Evolutionary conservation across 176 grass and related monocot species (phyloP).

Genomic region (Avena eriantha): DNA sequence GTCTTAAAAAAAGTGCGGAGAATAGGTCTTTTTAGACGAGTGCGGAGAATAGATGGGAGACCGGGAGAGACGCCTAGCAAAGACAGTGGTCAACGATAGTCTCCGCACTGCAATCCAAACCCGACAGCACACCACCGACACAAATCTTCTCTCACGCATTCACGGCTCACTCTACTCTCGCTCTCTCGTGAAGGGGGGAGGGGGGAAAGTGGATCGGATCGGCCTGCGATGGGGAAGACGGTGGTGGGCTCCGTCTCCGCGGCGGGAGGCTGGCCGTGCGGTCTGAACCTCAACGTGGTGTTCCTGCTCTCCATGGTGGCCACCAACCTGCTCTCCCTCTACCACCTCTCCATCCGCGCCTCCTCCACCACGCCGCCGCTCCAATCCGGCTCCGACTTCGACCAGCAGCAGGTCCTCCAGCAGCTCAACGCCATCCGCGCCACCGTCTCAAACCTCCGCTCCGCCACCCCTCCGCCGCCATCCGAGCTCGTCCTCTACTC

Average conservation of each 20-base stretch:
- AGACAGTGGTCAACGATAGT: conserved; percentile 2
- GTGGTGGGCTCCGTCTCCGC: conserved; percentile 42
- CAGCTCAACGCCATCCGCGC: conserved; percentile 88
- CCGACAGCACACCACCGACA: conserved; percentile 22
- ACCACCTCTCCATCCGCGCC: conserved; percentile 81
- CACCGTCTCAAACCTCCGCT: conserved; percentile 79
- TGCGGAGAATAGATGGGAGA: too few relatives aligned
- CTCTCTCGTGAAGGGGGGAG: not conserved
- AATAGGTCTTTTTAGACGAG: too few relatives aligned
- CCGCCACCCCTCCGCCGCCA: conserved; percentile 46
- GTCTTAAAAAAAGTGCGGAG: too few relatives aligned
- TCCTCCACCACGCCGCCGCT: conserved; percentile 30
- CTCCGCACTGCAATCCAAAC: not conserved
- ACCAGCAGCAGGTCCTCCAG: conserved; percentile 52
- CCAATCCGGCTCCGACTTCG: conserved; percentile 15
- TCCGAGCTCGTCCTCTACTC: conserved; percentile 71
- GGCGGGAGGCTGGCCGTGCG: conserved; percentile 8
- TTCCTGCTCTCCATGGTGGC: conserved; percentile 86
- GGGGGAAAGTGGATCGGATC: conserved; percentile 23
- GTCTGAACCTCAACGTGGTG: conserved; percentile 66
- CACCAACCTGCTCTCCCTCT: conserved; percentile 91
- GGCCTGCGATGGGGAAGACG: conserved; percentile 43
- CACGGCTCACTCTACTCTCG: too few relatives aligned
- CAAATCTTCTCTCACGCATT: too few relatives aligned
- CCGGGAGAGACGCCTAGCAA: too few relatives aligned